Percentiles rank a stretch among this genome's conserved stretches.
Conservation (phyloP, 75 land plant species). For the Larix kaempferi region DNA sequence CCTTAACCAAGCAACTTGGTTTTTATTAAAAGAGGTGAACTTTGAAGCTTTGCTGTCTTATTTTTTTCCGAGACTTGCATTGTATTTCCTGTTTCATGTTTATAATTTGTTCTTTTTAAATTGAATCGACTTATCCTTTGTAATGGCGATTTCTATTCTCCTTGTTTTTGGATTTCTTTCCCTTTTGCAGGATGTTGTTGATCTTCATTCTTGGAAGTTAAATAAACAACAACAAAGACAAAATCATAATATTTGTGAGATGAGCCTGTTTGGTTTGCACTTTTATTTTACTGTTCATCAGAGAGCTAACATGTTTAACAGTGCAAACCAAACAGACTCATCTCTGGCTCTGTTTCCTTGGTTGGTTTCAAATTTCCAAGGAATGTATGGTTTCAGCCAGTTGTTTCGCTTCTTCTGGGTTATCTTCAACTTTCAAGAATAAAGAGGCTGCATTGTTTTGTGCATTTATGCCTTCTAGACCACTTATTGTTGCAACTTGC, state of each 20-base stretch:
- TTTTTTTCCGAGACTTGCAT: not conserved
- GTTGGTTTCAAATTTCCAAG: no score
- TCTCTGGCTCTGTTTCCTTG: no score
- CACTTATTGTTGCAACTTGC: no score
- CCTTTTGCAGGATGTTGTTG: not conserved
- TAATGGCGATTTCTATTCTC: not conserved
- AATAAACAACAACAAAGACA: not conserved
- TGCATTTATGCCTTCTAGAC: no score
- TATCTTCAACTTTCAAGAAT: no score
- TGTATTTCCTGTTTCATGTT: not conserved
- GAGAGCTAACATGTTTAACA: not conserved
- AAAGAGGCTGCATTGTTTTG: no score
- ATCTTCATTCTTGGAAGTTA: not conserved
- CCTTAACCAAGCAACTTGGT: not conserved
- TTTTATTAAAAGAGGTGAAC: not conserved
- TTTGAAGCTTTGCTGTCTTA: not conserved
- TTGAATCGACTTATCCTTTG: not conserved
- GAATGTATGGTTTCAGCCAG: no score
- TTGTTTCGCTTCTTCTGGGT: no score
- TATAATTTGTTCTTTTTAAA: not conserved
- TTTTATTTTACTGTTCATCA: not conserved
- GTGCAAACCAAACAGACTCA: no score
- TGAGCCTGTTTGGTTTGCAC: not conserved
- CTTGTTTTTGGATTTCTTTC: not conserved
- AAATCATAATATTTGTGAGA: not conserved